phyloP scores from a whole-genome alignment of 2,329 filamentous ascomycete species.

The Aspergillus phoenicis region DNA sequence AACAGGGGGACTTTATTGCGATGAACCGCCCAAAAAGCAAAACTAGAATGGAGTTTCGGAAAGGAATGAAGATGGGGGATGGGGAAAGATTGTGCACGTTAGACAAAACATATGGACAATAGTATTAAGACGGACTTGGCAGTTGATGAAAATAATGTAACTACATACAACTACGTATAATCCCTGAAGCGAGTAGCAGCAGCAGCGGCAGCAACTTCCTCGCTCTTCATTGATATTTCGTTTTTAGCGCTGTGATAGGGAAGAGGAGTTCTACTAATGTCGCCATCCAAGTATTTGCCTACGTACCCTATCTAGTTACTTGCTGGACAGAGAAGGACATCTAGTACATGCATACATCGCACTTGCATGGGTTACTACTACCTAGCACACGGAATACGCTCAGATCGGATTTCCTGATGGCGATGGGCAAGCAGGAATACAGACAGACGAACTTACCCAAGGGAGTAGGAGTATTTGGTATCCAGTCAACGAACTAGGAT shows the following conservation, averaged over 20 bases:
- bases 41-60: background rate
- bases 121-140: background rate
- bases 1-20: background rate
- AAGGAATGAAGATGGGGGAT: background rate
- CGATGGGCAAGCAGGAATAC: background rate
- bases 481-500: background rate
- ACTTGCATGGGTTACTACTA: background rate
- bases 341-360: slow-evolving; percentile 8
- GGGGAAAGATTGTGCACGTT: background rate
- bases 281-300: slow-evolving; percentile 1
- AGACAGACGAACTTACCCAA: background rate
- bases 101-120: background rate
- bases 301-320: slow-evolving; percentile 5
- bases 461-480: no score
- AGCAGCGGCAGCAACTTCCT: background rate
- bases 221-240: slow-evolving; percentile 6
- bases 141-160: slow-evolving; percentile 6
- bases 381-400: slow-evolving; percentile 9
- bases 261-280: background rate
- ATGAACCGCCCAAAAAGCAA: slow-evolving; percentile 12
- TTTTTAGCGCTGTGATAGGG: slow-evolving; percentile 18
- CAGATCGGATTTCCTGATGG: slow-evolving; percentile 7
- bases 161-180: no score
- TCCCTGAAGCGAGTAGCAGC: slow-evolving; percentile 4
- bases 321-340: slow-evolving; percentile 7